These are phyloP conservation scores for Tephrocybe sp. DNA, from an alignment of 768 basidiomycete species.

Conservation along the genomic window DNA sequence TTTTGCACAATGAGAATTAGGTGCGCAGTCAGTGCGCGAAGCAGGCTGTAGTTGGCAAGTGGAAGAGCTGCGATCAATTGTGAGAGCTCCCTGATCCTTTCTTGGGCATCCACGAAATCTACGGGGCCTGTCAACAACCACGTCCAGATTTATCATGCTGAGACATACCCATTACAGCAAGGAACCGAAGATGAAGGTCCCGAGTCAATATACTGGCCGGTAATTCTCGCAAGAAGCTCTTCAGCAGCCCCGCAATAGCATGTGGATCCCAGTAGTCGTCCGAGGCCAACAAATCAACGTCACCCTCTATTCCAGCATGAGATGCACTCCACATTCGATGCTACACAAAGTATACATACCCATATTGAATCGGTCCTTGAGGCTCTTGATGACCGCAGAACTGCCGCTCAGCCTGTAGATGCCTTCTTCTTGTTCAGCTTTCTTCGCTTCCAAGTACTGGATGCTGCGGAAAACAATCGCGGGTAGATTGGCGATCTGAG, in stretches of 20 bases:
- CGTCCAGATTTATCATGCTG: conserved; percentile 1
- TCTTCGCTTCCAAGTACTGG: conserved; percentile 90
- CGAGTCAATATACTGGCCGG: conserved; percentile 91
- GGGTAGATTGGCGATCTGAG: conserved; percentile 86
- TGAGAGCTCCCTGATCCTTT: conserved; percentile 84
- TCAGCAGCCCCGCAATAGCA: conserved; percentile 93
- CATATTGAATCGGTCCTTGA: conserved; percentile 90
- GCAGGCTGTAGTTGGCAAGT: conserved; percentile 87
- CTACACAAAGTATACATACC: conserved; percentile 50
- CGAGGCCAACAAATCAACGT: conserved; percentile 81
- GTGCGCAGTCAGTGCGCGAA: conserved; percentile 93
- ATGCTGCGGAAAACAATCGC: conserved; percentile 95
- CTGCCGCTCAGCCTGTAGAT: conserved; percentile 96
- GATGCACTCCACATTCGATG: conserved; percentile 8
- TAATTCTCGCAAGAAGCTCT: conserved; percentile 89
- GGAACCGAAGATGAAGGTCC: conserved; percentile 87
- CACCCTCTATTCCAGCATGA: conserved; percentile 68
- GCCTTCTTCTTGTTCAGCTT: conserved; percentile 95
- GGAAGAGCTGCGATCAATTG: conserved; percentile 86
- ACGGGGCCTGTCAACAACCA: conserved; percentile 7
- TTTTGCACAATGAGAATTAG: conserved; percentile 94
- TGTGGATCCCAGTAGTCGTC: conserved; percentile 98
- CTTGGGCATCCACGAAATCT: conserved; percentile 90
- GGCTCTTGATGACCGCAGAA: conserved; percentile 89
- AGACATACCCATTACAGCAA: conserved; percentile 88